Conservation (phyloP, 331 rosid genomes). For the Pyracantha coccinea region DNA sequence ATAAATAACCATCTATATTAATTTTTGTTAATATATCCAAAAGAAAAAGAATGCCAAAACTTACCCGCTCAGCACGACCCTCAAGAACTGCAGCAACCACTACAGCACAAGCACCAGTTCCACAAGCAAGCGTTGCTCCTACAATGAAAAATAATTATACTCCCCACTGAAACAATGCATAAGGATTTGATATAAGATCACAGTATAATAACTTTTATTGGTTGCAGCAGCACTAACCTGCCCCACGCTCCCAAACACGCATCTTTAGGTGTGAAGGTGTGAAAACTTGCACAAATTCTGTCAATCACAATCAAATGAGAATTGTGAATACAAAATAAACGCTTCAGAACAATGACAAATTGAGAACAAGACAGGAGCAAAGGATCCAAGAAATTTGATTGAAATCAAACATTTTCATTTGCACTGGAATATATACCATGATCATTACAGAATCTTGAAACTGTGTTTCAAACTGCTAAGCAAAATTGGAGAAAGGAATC, state of each 20-base stretch:
- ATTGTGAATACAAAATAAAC: background rate
- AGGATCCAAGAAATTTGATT: background rate
- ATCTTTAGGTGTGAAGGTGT: conserved; percentile 74
- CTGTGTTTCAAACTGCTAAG: background rate
- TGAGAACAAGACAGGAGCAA: background rate
- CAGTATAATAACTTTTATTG: background rate
- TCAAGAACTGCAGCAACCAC: conserved; percentile 96
- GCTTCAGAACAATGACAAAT: background rate
- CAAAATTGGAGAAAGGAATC: background rate
- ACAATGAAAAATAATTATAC: background rate
- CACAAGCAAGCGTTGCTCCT: conserved; percentile 97
- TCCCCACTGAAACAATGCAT: background rate
- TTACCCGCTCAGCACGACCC: conserved; percentile 80
- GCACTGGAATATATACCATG: background rate
- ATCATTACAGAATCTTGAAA: background rate
- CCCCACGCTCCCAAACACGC: conserved; percentile 99
- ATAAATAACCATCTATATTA: background rate
- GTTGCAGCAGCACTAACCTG: conserved; percentile 45
- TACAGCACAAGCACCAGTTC: conserved; percentile 94
- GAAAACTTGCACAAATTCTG: conserved; percentile 90
- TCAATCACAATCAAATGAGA: conserved; percentile 14
- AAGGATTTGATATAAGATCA: background rate
- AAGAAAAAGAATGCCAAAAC: conserved; percentile 1
- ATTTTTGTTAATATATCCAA: background rate
- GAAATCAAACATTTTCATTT: background rate